Evolutionary conservation across 225 moss, liverwort and hornwort species (phyloP).

Genomic region (Physcomitrellopsis africana): DNA sequence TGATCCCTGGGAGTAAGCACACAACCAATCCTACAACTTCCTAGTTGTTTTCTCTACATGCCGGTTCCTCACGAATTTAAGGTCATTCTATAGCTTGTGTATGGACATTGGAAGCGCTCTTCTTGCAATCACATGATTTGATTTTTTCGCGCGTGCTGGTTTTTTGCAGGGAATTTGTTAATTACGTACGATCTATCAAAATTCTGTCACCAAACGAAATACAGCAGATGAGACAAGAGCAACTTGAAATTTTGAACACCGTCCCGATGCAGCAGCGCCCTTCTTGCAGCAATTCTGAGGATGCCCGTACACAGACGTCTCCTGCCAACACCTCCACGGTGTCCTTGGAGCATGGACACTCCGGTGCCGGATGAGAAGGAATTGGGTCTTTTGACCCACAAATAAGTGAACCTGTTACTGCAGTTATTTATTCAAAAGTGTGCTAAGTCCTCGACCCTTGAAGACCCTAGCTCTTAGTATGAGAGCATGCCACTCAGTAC

Average conservation of each 20-base stretch:
- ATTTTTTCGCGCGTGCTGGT: neutral
- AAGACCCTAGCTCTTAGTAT: constrained; percentile 2
- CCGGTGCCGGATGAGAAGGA: constrained; percentile 18
- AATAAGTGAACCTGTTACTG: constrained; percentile 27
- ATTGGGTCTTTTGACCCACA: neutral
- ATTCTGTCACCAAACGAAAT: constrained; percentile 80
- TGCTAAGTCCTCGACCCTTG: neutral
- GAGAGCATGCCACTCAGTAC: neutral
- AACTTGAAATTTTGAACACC: constrained; percentile 60
- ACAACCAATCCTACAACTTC: neutral
- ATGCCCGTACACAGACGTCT: constrained; percentile 34
- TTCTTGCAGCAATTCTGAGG: constrained; percentile 38
- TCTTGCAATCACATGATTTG: constrained; percentile 1
- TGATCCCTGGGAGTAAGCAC: constrained; percentile 84
- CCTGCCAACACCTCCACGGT: constrained; percentile 25
- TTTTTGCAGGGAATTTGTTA: constrained; percentile 69
- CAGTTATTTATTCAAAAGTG: neutral
- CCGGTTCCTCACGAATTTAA: neutral
- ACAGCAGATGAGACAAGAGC: constrained; percentile 72
- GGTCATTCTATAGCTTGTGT: neutral
- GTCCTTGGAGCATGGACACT: constrained; percentile 32
- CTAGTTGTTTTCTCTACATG: neutral
- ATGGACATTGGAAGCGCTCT: neutral
- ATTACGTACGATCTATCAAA: constrained; percentile 71
- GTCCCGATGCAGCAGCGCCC: constrained; percentile 39